phyloP scores from a whole-genome alignment of 306 rosid genomes.

The Cyclanthera cordifolia region DNA sequence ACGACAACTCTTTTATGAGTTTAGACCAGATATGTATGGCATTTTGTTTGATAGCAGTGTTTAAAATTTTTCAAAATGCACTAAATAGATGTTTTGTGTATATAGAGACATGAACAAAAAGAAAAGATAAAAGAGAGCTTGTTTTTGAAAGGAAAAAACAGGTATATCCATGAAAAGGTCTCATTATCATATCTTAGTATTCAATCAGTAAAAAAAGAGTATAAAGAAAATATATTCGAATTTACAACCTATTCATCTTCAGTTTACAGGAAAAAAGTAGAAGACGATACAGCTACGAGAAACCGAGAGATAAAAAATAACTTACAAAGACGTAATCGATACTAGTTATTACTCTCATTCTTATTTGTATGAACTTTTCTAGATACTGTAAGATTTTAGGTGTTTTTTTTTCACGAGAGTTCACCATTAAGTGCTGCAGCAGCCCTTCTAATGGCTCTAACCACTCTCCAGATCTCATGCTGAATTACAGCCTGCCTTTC shows the following conservation, averaged over 20 bases:
- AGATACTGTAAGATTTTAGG: background rate
- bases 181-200: background rate
- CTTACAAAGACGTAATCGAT: background rate
- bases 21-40: background rate
- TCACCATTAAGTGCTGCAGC: slow-evolving; percentile 61
- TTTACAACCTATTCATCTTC: slow-evolving; percentile 1
- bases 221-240: background rate
- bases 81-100: no score
- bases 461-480: slow-evolving; percentile 88
- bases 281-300: background rate
- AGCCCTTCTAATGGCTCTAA: slow-evolving; percentile 73
- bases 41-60: no score
- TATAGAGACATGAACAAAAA: background rate
- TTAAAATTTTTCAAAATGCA: no score
- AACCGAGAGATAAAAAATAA: background rate
- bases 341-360: background rate
- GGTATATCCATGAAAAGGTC: background rate
- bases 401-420: slow-evolving; percentile 24
- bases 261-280: background rate
- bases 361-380: background rate
- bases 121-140: background rate
- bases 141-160: background rate
- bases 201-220: background rate
- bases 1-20: background rate
- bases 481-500: slow-evolving; percentile 34